Conservation (phyloP, 176 grass and related monocot genomes). For the Rhynchospora breviuscula region DNA sequence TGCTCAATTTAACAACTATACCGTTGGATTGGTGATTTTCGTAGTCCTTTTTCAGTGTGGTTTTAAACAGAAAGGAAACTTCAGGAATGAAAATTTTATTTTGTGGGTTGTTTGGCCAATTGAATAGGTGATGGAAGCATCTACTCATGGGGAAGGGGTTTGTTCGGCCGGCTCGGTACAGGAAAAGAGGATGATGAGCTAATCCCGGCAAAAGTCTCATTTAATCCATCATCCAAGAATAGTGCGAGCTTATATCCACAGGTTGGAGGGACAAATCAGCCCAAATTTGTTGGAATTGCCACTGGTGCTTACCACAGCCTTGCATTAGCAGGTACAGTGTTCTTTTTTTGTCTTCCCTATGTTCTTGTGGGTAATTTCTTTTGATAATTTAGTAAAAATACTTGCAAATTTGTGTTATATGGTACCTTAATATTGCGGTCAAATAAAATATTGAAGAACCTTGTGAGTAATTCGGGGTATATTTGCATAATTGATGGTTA, state of each 20-base stretch:
- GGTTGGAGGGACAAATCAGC: constrained; percentile 11
- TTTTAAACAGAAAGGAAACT: background rate
- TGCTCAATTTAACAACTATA: background rate
- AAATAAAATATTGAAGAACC: background rate
- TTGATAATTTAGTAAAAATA: background rate
- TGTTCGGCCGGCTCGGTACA: constrained; percentile 79
- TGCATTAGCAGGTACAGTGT: constrained; percentile 55
- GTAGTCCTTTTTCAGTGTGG: background rate
- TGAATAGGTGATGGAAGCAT: constrained; percentile 63
- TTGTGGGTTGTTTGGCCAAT: background rate
- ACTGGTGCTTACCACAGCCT: constrained; percentile 86
- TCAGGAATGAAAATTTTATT: background rate
- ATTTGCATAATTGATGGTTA: background rate
- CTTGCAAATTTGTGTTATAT: background rate
- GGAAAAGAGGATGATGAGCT: constrained; percentile 62
- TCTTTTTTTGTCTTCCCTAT: background rate
- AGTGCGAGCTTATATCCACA: constrained; percentile 5
- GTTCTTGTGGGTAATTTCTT: background rate
- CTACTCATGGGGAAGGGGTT: constrained; percentile 83
- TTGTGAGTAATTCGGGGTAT: background rate
- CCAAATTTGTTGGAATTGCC: constrained; percentile 57
- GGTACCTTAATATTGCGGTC: background rate
- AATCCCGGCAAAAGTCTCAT: constrained; percentile 45
- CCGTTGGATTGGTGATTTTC: background rate
- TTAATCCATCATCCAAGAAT: background rate